Evolutionary conservation across 164 flowering plant genomes (phyloP), one percentile per base, ranked within the genome.

Genomic region (Macadamia tetraphylla): DNA sequence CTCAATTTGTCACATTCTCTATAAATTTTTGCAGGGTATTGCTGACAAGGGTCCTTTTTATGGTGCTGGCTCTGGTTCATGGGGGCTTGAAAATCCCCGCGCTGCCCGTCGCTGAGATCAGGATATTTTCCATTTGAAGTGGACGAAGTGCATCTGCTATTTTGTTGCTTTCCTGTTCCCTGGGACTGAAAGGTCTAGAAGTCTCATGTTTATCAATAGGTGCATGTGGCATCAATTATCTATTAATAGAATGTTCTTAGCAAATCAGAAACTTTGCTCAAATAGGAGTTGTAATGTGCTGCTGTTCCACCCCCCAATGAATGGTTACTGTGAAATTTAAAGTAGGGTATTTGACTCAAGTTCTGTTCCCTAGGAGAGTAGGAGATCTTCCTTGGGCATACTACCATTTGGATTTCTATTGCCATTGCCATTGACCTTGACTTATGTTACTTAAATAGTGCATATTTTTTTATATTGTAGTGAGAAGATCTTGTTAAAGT

Each of bases 41-140:
- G 65, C 83, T 74, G 91, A 85, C 73, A 87, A 86, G 75, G 89
- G 81, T 58, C 80, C 88, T 63, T 42, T 78, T 29, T 93, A 84
- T 79, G 96, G 88, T 13, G 63, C 86, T 9, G 84, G 87, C 65
- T 77, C 98, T 60, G 81, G 83, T 70, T 81, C 86, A 10, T 80
- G 88, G 88, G 89, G 84, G 65, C 75, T 71, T 70, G 96, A 89
- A 52, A 88, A 87, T 77, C 61, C 88, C 60, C 91, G 84, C 56
- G 72, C 77, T 73, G 70, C 72, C 30, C 91, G 92, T 43, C 91
- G 88, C 69, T 92, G 81, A 85, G 58, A 63, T 67, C n/a, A 62
- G 60, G 67, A 64, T 29, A 71, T 35, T 29, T 70, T 65, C 14
- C 35, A 49, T 62, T 62, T 57, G 58, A 51, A 44, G 59, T 63